Evolutionary conservation across 2,329 filamentous ascomycete species (phyloP), one percentile per base, ranked within the genome.

Genomic region (Pestalotiopsis fici): DNA sequence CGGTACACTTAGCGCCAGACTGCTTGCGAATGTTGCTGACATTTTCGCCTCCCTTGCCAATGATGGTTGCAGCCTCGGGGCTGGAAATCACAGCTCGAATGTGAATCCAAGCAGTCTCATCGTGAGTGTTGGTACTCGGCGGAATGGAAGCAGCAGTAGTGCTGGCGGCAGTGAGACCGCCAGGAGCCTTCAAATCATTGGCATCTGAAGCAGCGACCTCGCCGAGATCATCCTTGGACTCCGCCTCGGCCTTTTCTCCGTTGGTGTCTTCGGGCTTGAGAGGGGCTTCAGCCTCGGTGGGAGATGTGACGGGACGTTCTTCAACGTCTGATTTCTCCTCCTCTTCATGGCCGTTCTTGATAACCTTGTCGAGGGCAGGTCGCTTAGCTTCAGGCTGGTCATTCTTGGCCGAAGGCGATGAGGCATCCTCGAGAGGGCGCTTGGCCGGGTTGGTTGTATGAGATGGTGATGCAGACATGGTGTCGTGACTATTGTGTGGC

Each of bases 31-130:
- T 98, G 83, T 97, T 94, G 73, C 95, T 97, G 60, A 99, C 96
- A 77, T 99, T 99, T 85, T 99, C 96, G 78, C 96, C 96, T 71
- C 95, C 95, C 83, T 99, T 99, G 78, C 96, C 96, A 81, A 99
- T 99, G 72, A 98, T 94, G 61, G 96, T 99, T 50, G 96, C 96
- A 73, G 96, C 96, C 82, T 99, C 96, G 59, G 94, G 94, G 81
- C 95, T 99, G 64, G 95, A 97, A 75, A 99, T 99, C 75, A 98
- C 95, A 66, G 96, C 94, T 73, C 96, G 93, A 74, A 99, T 93
- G 79, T 99, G 96, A 73, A 99, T 95, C 95, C 96, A 99, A 59
- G 91, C 91, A 60, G 93, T 94, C 84, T 99, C 96, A 77, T 99
- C 96, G 74, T 96, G 91, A 59, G 90, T 81, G 60, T 83, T 83